These are phyloP conservation scores for Fraxinus americana DNA, from an alignment of 257 asterid species.

Conservation along the genomic window DNA sequence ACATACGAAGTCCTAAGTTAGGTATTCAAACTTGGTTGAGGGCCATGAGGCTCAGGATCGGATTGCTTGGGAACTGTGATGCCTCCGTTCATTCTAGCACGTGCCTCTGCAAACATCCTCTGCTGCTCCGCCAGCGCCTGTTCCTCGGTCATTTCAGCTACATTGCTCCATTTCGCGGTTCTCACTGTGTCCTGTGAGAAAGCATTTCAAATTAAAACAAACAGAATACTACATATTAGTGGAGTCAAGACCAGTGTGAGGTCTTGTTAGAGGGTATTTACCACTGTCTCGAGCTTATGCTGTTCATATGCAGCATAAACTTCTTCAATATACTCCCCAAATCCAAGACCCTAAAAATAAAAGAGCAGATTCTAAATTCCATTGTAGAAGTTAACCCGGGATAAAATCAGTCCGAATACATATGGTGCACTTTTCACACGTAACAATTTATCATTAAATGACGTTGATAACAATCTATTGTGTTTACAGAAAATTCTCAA, in stretches of 20 bases:
- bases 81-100: constrained; percentile 93
- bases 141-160: constrained; percentile 92
- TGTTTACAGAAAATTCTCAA: too few species aligned
- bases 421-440: neutral
- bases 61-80: constrained; percentile 57
- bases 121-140: constrained; percentile 90
- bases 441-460: too few species aligned
- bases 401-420: too few species aligned
- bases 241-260: neutral
- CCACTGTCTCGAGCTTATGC: constrained; percentile 90
- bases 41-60: constrained; percentile 47
- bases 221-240: neutral
- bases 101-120: constrained; percentile 98
- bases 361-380: constrained; percentile 16
- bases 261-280: constrained; percentile 18
- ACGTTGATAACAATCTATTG: neutral
- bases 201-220: constrained; percentile 11
- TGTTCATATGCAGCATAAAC: constrained; percentile 96
- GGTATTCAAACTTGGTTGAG: constrained; percentile 43
- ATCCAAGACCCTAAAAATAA: constrained; percentile 79
- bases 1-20: constrained; percentile 35
- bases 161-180: constrained; percentile 73
- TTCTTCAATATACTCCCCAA: constrained; percentile 89
- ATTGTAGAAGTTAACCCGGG: neutral
- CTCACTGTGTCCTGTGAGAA: constrained; percentile 68